Evolutionary conservation across 306 rosid species (phyloP).

Genomic region (Coriaria nepalensis): DNA sequence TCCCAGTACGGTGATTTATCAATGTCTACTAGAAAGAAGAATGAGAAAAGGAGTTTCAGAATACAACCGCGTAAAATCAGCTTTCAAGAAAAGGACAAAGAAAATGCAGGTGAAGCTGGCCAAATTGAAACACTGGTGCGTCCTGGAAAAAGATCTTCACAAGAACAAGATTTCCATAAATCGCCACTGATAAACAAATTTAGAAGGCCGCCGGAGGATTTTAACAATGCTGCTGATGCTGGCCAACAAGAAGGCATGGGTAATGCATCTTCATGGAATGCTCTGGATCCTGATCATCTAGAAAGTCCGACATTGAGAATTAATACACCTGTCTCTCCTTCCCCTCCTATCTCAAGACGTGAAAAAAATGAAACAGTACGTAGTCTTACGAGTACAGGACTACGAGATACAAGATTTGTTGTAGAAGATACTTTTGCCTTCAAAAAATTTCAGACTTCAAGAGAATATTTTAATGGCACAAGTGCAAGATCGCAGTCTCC

Average conservation of each 20-base stretch:
- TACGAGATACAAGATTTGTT: conserved; percentile 25
- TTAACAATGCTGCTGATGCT: conserved; percentile 24
- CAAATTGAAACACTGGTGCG: conserved; percentile 25
- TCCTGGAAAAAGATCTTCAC: conserved; percentile 23
- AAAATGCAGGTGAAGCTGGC: conserved; percentile 23
- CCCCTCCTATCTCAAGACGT: conserved; percentile 37
- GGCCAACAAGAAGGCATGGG: conserved; percentile 26
- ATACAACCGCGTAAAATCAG: conserved; percentile 23
- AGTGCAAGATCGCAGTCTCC: conserved; percentile 25
- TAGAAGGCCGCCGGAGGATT: conserved; percentile 12
- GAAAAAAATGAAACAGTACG: conserved; percentile 24
- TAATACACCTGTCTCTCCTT: conserved; percentile 33
- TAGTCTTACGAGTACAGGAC: conserved; percentile 25
- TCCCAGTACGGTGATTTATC: conserved; percentile 31
- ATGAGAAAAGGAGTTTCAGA: conserved; percentile 21
- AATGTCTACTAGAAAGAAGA: conserved; percentile 25
- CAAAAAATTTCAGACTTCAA: conserved; percentile 24
- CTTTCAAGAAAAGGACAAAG: conserved; percentile 22
- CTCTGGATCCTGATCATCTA: conserved; percentile 29
- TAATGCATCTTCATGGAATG: conserved; percentile 23
- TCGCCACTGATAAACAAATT: conserved; percentile 25
- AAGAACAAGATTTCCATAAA: conserved; percentile 20
- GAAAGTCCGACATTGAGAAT: conserved; percentile 53
- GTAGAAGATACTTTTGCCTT: conserved; percentile 32
- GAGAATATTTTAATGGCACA: conserved; percentile 23